A percentile compares a stretch with the other conserved stretches of the same genome.
These are phyloP conservation scores for Candida pseudocylindracea DNA, from an alignment of 1,139 yeast species.

Conservation along the genomic window DNA sequence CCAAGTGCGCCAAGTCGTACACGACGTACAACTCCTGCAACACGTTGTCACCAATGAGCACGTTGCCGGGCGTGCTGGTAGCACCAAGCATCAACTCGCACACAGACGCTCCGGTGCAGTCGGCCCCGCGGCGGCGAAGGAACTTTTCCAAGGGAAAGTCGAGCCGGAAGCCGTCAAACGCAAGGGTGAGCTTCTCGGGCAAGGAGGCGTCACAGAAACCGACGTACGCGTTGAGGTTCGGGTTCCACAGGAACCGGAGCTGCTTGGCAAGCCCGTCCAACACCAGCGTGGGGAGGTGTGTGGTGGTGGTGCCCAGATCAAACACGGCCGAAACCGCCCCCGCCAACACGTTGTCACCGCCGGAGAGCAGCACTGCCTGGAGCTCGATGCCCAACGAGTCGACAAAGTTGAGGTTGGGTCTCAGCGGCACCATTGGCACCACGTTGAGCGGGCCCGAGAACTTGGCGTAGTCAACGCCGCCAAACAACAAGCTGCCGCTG, in stretches of 20 bases:
- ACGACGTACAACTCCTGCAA: constrained; percentile 1
- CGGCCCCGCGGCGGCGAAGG: not conserved
- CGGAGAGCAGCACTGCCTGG: too few species aligned
- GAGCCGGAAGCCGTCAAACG: not conserved
- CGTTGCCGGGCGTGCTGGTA: not conserved
- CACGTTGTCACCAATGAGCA: constrained; percentile 1
- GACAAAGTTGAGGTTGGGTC: too few species aligned
- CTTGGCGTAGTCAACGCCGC: constrained; percentile 1
- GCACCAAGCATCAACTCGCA: not conserved
- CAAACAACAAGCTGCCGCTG: constrained; percentile 1
- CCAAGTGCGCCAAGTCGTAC: not conserved
- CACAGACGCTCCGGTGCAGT: not conserved
- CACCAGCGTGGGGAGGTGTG: constrained; percentile 24
- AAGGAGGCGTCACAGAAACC: too few species aligned
- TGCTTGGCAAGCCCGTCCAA: constrained; percentile 8
- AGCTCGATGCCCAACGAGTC: too few species aligned
- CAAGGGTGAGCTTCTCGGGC: not conserved
- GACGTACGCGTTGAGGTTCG: too few species aligned
- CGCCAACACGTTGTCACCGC: too few species aligned
- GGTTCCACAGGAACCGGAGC: not conserved
- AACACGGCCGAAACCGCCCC: constrained; percentile 17
- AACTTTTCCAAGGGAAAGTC: not conserved
- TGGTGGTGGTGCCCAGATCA: constrained; percentile 49
- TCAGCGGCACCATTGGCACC: constrained; percentile 1
- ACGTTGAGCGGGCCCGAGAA: constrained; percentile 1